phyloP scores from a whole-genome alignment of 805 yeast genomes.

The Martiniozyma abietophila region DNA sequence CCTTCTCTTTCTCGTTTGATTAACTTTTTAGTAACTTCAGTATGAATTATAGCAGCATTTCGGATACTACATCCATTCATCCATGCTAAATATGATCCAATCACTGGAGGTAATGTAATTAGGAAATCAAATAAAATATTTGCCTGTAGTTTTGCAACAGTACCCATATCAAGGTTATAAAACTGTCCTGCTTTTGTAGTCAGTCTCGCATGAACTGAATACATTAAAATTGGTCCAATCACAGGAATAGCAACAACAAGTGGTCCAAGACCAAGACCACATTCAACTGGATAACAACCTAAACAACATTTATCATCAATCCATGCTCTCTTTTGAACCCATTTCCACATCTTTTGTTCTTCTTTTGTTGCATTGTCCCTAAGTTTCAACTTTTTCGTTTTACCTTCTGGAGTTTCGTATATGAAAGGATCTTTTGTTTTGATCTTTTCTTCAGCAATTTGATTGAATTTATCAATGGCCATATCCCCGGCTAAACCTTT shows the following conservation, averaged over 20 bases:
- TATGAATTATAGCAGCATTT: constrained; percentile 75
- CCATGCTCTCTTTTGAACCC: constrained; percentile 76
- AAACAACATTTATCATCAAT: constrained; percentile 72
- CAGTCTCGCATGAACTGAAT: constrained; percentile 63
- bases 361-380: constrained; percentile 48
- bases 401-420: constrained; percentile 41
- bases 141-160: constrained; percentile 63
- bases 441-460: constrained; percentile 55
- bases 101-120: constrained; percentile 67
- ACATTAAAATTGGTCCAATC: constrained; percentile 80
- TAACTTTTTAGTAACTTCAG: constrained; percentile 18
- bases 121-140: constrained; percentile 68
- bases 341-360: constrained; percentile 64
- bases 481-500: constrained; percentile 10
- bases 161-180: constrained; percentile 45
- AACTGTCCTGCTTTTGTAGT: constrained; percentile 49
- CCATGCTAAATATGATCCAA: constrained; percentile 77
- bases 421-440: constrained; percentile 60
- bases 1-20: constrained; percentile 11
- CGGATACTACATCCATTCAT: constrained; percentile 79
- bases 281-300: constrained; percentile 67
- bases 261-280: constrained; percentile 77
- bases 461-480: constrained; percentile 51
- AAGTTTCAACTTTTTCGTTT: constrained; percentile 46
- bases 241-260: constrained; percentile 58